Evolutionary conservation across 805 yeast genomes (phyloP).

Genomic region (Metschnikowia hibisci): DNA sequence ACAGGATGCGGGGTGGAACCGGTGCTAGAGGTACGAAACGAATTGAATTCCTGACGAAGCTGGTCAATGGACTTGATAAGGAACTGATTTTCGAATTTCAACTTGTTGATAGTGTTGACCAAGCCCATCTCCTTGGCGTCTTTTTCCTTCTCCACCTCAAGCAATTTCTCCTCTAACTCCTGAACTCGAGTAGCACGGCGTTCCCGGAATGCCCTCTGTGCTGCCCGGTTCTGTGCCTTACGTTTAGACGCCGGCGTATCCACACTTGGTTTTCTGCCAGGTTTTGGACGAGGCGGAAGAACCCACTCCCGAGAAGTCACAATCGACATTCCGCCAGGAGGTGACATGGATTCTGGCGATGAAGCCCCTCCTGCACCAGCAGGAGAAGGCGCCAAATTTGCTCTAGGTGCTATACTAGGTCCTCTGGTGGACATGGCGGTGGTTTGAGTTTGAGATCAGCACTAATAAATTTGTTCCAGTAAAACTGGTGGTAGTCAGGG

Average conservation of each 20-base stretch:
- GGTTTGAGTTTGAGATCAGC: too few species aligned
- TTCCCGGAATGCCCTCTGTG: slow-evolving; percentile 87
- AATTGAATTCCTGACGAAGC: slow-evolving; percentile 31
- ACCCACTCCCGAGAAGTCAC: slow-evolving; percentile 59
- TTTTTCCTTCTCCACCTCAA: slow-evolving; percentile 63
- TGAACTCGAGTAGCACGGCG: slow-evolving; percentile 78
- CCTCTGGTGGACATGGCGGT: slow-evolving; percentile 14
- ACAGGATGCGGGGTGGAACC: slow-evolving; percentile 8
- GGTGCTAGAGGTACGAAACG: slow-evolving; percentile 11
- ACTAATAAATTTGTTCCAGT: too few species aligned
- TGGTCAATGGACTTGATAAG: slow-evolving; percentile 42
- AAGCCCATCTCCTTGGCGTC: slow-evolving; percentile 55
- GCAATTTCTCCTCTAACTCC: slow-evolving; percentile 67
- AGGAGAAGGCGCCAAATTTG: slow-evolving; percentile 17
- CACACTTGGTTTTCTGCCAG: slow-evolving; percentile 57
- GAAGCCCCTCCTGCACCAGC: slow-evolving; percentile 14
- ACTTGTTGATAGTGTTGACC: slow-evolving; percentile 48
- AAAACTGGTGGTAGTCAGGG: too few species aligned
- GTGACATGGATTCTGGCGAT: slow-evolving; percentile 16
- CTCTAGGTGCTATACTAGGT: slow-evolving; percentile 18
- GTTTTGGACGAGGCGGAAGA: slow-evolving; percentile 59
- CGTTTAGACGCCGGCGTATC: slow-evolving; percentile 83
- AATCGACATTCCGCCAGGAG: slow-evolving; percentile 33
- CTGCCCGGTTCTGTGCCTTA: slow-evolving; percentile 91
- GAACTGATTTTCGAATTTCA: slow-evolving; percentile 43